These are phyloP conservation scores for Colletotrichum viniferum DNA, from an alignment of 2,329 filamentous ascomycete genomes.

Conservation along the genomic window DNA sequence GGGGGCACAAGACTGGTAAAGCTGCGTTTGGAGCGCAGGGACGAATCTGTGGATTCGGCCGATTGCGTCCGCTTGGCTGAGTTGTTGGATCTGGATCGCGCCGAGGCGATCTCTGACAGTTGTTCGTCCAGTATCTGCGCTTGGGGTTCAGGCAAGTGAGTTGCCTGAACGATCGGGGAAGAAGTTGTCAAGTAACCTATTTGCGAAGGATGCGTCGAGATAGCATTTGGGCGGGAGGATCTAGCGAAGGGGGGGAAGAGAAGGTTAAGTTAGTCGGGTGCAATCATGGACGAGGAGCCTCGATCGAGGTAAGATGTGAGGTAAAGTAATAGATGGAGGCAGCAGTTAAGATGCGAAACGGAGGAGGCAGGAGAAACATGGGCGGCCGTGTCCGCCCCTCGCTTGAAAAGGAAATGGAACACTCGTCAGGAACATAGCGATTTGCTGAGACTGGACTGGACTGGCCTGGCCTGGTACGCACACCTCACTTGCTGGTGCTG, in stretches of 20 bases:
- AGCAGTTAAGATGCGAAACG: conserved; percentile 9
- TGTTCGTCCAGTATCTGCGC: conserved; percentile 41
- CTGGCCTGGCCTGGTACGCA: background rate
- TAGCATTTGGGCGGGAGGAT: conserved; percentile 42
- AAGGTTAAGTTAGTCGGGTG: conserved; percentile 11
- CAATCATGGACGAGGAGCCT: background rate
- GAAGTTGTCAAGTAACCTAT: conserved; percentile 72
- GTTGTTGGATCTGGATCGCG: conserved; percentile 41
- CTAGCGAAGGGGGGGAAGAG: conserved; percentile 2
- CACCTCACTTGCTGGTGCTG: background rate
- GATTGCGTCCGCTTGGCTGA: conserved; percentile 36
- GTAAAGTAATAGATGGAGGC: background rate
- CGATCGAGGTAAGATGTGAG: background rate
- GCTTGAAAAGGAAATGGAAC: background rate
- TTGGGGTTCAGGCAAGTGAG: conserved; percentile 52
- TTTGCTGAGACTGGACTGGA: background rate
- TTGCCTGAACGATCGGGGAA: conserved; percentile 68
- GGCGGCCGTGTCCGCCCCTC: background rate
- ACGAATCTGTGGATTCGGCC: conserved; percentile 31
- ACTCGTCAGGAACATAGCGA: background rate
- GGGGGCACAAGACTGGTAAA: conserved; percentile 46
- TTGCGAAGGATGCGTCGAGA: conserved; percentile 67
- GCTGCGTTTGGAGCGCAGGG: conserved; percentile 32
- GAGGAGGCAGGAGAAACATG: conserved; percentile 17
- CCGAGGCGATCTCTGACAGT: conserved; percentile 26